Evolutionary conservation across 371 early-diverging fungal species (phyloP).

Genomic region (Mucor indicus): DNA sequence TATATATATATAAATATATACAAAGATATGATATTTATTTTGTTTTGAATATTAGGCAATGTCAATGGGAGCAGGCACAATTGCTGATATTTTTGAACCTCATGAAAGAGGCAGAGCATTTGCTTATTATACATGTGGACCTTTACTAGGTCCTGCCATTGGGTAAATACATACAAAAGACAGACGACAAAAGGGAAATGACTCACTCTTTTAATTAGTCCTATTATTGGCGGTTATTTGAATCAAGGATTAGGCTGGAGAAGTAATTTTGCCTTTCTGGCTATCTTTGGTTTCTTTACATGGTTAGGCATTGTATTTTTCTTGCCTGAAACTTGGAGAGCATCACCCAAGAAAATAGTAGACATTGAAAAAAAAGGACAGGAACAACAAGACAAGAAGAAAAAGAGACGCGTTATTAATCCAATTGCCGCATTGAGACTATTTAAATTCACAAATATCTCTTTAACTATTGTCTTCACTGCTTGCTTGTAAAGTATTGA

Average conservation of each 20-base stretch:
- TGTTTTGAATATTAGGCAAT: slow-evolving; percentile 20
- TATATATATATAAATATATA: no score
- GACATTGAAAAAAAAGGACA: not conserved
- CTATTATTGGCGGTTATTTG: slow-evolving; percentile 45
- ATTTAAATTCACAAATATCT: slow-evolving; percentile 27
- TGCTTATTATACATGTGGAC: slow-evolving; percentile 35
- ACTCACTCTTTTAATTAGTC: slow-evolving; percentile 12
- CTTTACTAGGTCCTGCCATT: slow-evolving; percentile 34
- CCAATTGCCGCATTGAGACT: slow-evolving; percentile 33
- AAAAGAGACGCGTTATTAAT: slow-evolving; percentile 16
- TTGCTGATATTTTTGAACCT: slow-evolving; percentile 40
- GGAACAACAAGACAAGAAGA: not conserved
- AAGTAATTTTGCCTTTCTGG: slow-evolving; percentile 37
- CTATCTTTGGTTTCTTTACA: slow-evolving; percentile 20
- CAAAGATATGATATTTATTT: no score
- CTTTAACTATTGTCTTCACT: slow-evolving; percentile 24
- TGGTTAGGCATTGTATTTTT: slow-evolving; percentile 32
- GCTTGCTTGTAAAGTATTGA: slow-evolving; percentile 31
- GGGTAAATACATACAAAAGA: slow-evolving; percentile 18
- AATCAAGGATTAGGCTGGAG: slow-evolving; percentile 47
- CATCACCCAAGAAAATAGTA: not conserved
- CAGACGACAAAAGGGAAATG: not conserved
- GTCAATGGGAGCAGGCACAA: slow-evolving; percentile 46
- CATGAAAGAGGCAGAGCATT: slow-evolving; percentile 40
- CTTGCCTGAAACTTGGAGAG: slow-evolving; percentile 42